These are phyloP conservation scores for Auriscalpium vulgare DNA, from an alignment of 768 basidiomycete genomes.

Conservation along the genomic window DNA sequence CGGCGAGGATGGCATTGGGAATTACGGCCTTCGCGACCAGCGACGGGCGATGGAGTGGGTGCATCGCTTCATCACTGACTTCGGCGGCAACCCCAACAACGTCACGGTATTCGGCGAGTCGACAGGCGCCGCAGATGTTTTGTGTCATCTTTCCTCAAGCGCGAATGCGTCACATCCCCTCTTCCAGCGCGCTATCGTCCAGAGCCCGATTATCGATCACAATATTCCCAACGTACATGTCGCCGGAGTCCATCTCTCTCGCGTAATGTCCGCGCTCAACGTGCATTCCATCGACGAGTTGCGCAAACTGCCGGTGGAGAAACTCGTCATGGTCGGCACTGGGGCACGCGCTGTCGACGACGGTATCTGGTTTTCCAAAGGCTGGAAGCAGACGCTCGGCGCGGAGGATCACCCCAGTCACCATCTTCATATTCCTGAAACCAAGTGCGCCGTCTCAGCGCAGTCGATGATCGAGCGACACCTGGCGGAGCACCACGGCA, in stretches of 20 bases:
- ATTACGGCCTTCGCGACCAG: slow-evolving; percentile 48
- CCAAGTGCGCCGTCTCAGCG: slow-evolving; percentile 24
- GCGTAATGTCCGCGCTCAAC: slow-evolving; percentile 49
- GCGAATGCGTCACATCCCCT: slow-evolving; percentile 51
- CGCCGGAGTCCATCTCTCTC: slow-evolving; percentile 62
- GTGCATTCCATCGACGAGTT: slow-evolving; percentile 54
- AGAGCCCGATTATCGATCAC: slow-evolving; percentile 59
- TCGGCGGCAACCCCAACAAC: slow-evolving; percentile 40
- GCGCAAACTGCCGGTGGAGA: slow-evolving; percentile 47
- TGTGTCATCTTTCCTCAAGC: slow-evolving; percentile 45
- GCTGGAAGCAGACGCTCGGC: slow-evolving; percentile 44
- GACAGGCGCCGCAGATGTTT: slow-evolving; percentile 27
- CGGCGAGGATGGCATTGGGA: slow-evolving; percentile 65
- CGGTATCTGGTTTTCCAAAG: slow-evolving; percentile 55
- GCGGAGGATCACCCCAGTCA: slow-evolving; percentile 25
- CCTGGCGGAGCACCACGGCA: slow-evolving; percentile 8
- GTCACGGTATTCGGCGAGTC: slow-evolving; percentile 27
- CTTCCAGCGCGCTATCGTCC: slow-evolving; percentile 70
- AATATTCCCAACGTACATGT: slow-evolving; percentile 50
- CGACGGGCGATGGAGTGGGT: slow-evolving; percentile 43
- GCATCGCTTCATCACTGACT: slow-evolving; percentile 39
- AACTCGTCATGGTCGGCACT: slow-evolving; percentile 38
- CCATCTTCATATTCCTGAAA: slow-evolving; percentile 20
- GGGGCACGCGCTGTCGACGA: slow-evolving; percentile 59
- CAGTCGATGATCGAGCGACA: slow-evolving; percentile 15